phyloP scores from a whole-genome alignment of 2,329 filamentous ascomycete species.

The Nakataea oryzae region DNA sequence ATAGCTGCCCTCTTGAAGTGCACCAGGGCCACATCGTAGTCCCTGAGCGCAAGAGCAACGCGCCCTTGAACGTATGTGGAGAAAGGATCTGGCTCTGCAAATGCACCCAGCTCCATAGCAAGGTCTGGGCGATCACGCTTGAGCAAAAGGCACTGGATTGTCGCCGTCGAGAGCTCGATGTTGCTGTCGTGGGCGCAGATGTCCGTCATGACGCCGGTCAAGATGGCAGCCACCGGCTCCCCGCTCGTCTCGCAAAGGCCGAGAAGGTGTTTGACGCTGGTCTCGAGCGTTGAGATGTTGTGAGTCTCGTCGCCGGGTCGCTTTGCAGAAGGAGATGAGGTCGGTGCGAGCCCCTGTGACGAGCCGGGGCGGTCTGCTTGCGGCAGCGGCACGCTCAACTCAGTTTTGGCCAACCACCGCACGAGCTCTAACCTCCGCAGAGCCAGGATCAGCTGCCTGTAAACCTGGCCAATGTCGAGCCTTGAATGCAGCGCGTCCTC shows the following conservation, averaged over 20 bases:
- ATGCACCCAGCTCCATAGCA: conserved; percentile 44
- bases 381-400: conserved; percentile 37
- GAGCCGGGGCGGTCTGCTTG: neutral
- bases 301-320: conserved; percentile 24
- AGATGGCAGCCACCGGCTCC: conserved; percentile 43
- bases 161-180: conserved; percentile 49
- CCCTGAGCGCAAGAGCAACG: conserved; percentile 61
- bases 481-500: conserved; percentile 50
- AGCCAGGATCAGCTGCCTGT: conserved; percentile 56
- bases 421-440: conserved; percentile 67
- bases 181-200: conserved; percentile 55
- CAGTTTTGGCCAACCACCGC: conserved; percentile 54
- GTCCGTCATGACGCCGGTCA: conserved; percentile 58
- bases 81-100: conserved; percentile 47
- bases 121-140: conserved; percentile 50
- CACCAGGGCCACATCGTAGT: conserved; percentile 61
- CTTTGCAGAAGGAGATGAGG: conserved; percentile 11
- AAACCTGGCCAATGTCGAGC: conserved; percentile 59
- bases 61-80: conserved; percentile 79
- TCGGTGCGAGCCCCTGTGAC: neutral
- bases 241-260: conserved; percentile 45
- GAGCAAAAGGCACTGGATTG: conserved; percentile 52
- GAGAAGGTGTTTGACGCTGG: conserved; percentile 51
- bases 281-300: conserved; percentile 47
- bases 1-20: conserved; percentile 78